Base-by-base conservation (phyloP, 495 filamentous ascomycete genomes). In the Hypoxylon intermedium region DNA sequence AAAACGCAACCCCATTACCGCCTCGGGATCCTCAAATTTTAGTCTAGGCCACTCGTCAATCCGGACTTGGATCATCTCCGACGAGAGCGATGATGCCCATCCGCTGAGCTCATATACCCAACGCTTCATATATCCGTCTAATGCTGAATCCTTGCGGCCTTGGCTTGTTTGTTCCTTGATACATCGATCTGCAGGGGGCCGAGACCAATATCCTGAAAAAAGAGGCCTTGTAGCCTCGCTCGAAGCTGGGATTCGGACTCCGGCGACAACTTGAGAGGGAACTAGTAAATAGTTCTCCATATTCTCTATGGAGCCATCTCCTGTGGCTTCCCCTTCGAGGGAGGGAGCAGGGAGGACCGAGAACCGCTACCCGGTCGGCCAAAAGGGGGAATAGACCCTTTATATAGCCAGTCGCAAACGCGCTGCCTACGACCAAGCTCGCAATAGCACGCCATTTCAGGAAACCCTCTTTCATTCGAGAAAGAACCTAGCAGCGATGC, bases 361-460 rank as follows among this genome's bases (percentile, higher is more conserved):
- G 54, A 46, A 65, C 48, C 54, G 50, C 6, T n/a, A 47, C 26
- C 37, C 37, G 44, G 50, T 2, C 37, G 42, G 3, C 30, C n/a
- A 44, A 43, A 34, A 18, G 37, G 55, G 20, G 50, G 38, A 12
- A 13, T 3, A 50, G 31, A 31, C 45, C 38, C 55, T 15, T 65
- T 65, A 65, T 59, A 65, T 65, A 65, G 37, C 37, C 19, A 34
- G 20, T 30, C 12, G 9, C 5, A 18, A 54, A 9, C 60, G 5
- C 50, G 36, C 13, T 34, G 9, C 13, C 24, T 47, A 20, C 24
- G 31, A 38, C 41, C 44, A 28, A 59, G 38, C 55, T 54, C 61
- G 55, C 40, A 54, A 60, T 56, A 60, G 46, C 55, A 65, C 40
- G 50, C 50, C 38, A 56, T 56, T 28, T 20, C 9, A 56, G 20